Conservation (phyloP, 2,329 filamentous ascomycete species). For the Sclerotinia nivalis region DNA sequence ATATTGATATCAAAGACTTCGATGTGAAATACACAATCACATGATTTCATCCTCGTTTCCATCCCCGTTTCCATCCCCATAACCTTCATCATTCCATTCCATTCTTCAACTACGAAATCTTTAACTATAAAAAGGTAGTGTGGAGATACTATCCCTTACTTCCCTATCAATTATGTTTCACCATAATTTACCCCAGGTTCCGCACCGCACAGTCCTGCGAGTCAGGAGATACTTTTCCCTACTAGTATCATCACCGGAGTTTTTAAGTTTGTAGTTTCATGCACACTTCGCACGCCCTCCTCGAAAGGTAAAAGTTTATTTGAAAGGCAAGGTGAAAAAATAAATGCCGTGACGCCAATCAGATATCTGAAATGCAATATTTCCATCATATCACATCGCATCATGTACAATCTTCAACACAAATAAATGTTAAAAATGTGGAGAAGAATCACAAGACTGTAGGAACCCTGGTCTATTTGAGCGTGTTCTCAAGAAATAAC, state of each 20-base stretch:
- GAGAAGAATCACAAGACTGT: constrained; percentile 12
- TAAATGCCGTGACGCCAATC: background rate
- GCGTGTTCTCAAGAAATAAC: background rate
- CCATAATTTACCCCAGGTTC: constrained; percentile 1
- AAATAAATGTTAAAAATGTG: constrained; percentile 1
- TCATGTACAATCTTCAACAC: background rate
- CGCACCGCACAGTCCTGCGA: background rate
- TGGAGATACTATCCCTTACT: background rate
- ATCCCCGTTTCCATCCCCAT: background rate
- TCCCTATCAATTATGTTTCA: background rate
- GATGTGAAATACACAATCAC: background rate
- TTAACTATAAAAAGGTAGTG: background rate
- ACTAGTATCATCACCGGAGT: background rate
- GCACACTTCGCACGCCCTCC: background rate
- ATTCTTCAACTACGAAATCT: background rate
- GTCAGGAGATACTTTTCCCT: constrained; percentile 11
- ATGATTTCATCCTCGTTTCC: background rate
- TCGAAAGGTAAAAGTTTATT: background rate
- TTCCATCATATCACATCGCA: constrained; percentile 9
- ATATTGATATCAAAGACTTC: background rate
- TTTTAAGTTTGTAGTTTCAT: background rate
- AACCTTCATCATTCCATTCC: background rate
- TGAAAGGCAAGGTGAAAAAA: background rate
- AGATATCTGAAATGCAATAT: constrained; percentile 2
- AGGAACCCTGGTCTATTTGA: background rate